Evolutionary conservation across 2,329 filamentous ascomycete species (phyloP).

Genomic region (Fusarium sublunatum): DNA sequence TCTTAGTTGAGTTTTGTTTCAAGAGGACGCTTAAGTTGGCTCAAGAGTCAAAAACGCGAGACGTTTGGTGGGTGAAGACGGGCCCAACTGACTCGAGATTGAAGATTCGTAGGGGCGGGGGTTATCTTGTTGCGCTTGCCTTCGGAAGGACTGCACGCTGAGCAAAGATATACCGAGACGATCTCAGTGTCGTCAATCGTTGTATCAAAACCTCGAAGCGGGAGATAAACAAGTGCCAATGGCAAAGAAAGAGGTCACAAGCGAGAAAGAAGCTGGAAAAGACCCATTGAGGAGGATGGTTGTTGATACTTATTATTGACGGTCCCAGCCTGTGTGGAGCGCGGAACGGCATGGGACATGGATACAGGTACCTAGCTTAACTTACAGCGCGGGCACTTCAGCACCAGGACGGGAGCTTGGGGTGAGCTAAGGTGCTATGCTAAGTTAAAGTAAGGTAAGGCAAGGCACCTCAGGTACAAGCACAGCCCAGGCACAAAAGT

Average conservation of each 20-base stretch:
- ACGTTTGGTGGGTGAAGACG: conserved; percentile 30
- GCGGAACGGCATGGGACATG: conserved; percentile 39
- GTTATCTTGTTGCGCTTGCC: conserved; percentile 20
- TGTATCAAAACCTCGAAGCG: conserved; percentile 4
- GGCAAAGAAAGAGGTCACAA: conserved; percentile 33
- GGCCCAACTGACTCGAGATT: conserved; percentile 29
- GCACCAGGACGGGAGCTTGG: conserved; percentile 5
- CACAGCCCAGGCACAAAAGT: conserved; percentile 25
- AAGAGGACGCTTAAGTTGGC: conserved; percentile 15
- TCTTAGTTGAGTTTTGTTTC: conserved; percentile 9
- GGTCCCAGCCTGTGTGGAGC: conserved; percentile 46
- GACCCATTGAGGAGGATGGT: conserved; percentile 43
- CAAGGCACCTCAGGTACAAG: conserved; percentile 11
- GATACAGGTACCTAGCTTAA: conserved; percentile 23
- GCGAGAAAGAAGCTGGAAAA: conserved; percentile 37
- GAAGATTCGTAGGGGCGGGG: conserved; percentile 16
- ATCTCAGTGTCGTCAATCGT: not conserved
- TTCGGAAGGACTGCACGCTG: conserved; percentile 9
- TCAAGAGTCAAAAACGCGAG: conserved; percentile 17
- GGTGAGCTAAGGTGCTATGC: not conserved
- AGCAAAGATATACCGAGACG: not conserved
- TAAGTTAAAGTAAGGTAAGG: conserved; percentile 17
- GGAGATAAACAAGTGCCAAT: conserved; percentile 16
- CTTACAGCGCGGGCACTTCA: conserved; percentile 8
- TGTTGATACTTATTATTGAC: conserved; percentile 49